Percentiles rank a stretch among this genome's conserved stretches.
Conservation (phyloP, 2,329 filamentous ascomycete species). For the Neophaeococcomyces aloes region DNA sequence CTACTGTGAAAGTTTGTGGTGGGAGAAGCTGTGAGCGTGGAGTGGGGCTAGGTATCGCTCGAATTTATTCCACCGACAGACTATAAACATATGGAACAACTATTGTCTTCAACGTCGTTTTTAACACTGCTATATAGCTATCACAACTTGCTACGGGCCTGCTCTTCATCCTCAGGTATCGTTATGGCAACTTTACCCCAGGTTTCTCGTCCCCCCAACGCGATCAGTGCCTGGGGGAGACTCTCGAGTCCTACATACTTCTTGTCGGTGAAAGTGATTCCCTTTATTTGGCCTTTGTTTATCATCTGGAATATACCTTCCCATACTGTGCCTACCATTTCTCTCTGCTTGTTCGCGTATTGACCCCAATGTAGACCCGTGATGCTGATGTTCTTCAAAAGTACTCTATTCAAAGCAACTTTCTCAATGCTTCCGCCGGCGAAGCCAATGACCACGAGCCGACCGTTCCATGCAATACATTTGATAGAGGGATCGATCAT, state of each 20-base stretch:
- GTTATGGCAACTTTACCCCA: constrained; percentile 96
- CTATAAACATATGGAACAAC: constrained; percentile 7
- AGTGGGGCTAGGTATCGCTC: constrained; percentile 34
- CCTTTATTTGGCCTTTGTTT: constrained; percentile 63
- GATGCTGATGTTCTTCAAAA: constrained; percentile 85
- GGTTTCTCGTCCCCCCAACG: constrained; percentile 68
- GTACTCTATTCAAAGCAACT: constrained; percentile 79
- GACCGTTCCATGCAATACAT: constrained; percentile 86
- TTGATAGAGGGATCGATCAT: constrained; percentile 79
- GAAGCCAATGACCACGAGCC: constrained; percentile 80
- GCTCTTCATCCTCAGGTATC: constrained; percentile 60
- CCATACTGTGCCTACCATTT: constrained; percentile 66
- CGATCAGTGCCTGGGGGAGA: constrained; percentile 64
- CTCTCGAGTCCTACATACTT: constrained; percentile 74
- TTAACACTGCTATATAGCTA: neutral
- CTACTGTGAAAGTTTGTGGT: too few relatives aligned
- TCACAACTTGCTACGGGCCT: constrained; percentile 30
- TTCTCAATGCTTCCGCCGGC: constrained; percentile 81
- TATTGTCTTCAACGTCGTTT: neutral
- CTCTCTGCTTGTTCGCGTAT: constrained; percentile 63
- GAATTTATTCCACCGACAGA: constrained; percentile 6
- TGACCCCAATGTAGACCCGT: constrained; percentile 86
- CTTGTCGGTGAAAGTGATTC: constrained; percentile 72
- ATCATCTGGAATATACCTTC: constrained; percentile 70
- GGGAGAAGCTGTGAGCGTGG: constrained; percentile 26